Percentiles rank a stretch among this genome's conserved stretches.
These are phyloP conservation scores for Waitea zeae DNA, from an alignment of 1,284 basidiomycete genomes.

Conservation along the genomic window DNA sequence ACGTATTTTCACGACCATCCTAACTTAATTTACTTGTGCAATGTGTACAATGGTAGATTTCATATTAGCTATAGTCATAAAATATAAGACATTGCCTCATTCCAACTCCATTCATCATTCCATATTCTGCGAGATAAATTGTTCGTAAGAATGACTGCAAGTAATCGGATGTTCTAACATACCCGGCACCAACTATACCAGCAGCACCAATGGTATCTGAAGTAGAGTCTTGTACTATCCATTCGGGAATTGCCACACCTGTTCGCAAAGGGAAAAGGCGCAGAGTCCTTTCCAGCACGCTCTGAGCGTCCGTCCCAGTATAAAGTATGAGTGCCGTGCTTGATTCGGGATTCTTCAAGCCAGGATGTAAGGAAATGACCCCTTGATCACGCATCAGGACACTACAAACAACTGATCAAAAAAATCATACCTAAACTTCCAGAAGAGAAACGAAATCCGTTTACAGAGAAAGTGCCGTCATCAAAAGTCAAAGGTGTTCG, in stretches of 20 bases:
- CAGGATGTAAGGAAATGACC: too few relatives aligned
- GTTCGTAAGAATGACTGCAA: background rate
- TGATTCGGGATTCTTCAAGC: too few relatives aligned
- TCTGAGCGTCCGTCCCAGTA: slow-evolving; percentile 30
- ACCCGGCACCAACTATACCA: slow-evolving; percentile 63
- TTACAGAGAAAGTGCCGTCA: too few relatives aligned
- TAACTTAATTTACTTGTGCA: too few relatives aligned
- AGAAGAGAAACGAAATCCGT: too few relatives aligned
- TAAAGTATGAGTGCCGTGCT: too few relatives aligned
- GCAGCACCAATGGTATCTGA: slow-evolving; percentile 44
- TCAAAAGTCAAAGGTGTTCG: slow-evolving; percentile 14
- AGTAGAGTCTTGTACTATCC: slow-evolving; percentile 39
- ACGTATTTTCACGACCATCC: background rate
- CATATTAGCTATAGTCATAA: slow-evolving; percentile 4
- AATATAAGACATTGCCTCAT: slow-evolving; percentile 32
- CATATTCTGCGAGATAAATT: slow-evolving; percentile 18
- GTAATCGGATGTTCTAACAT: slow-evolving; percentile 11
- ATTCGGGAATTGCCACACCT: slow-evolving; percentile 58
- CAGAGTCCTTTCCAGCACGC: slow-evolving; percentile 43
- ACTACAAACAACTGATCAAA: too few relatives aligned
- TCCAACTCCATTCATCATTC: slow-evolving; percentile 35
- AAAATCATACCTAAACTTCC: too few relatives aligned
- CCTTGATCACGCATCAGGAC: too few relatives aligned
- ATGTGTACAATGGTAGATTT: background rate
- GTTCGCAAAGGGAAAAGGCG: slow-evolving; percentile 71